Evolutionary conservation across 768 basidiomycete species (phyloP).

Genomic region (Amanita exitialis): DNA sequence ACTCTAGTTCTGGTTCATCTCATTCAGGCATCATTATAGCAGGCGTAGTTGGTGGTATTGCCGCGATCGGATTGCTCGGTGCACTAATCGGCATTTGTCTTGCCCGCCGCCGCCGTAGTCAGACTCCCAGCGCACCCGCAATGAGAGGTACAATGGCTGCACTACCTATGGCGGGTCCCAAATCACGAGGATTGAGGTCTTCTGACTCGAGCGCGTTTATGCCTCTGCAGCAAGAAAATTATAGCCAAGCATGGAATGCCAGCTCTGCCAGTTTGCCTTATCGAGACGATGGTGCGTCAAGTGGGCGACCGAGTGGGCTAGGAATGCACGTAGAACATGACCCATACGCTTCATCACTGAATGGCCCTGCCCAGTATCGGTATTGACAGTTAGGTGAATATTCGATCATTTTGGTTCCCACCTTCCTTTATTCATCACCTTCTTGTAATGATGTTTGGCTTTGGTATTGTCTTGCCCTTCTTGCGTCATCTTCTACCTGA

Average conservation of each 20-base stretch:
- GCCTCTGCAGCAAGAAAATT: conserved; percentile 57
- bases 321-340: conserved; percentile 25
- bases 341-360: conserved; percentile 21
- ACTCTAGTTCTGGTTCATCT: conserved; percentile 13
- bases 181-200: conserved; percentile 25
- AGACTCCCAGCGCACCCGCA: conserved; percentile 16
- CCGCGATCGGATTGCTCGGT: conserved; percentile 39
- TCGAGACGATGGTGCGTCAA: conserved; percentile 4
- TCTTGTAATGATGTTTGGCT: neutral
- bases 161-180: conserved; percentile 18
- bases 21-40: conserved; percentile 38
- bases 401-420: neutral
- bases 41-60: conserved; percentile 41
- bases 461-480: neutral
- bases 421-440: neutral
- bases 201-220: conserved; percentile 65
- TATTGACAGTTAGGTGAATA: conserved; percentile 5
- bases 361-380: conserved; percentile 6
- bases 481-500: neutral
- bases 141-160: conserved; percentile 14
- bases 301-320: conserved; percentile 17
- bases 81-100: conserved; percentile 42
- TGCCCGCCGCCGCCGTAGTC: conserved; percentile 39
- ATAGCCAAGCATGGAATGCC: conserved; percentile 47
- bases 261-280: conserved; percentile 36